Conservation (phyloP, 2,329 filamentous ascomycete genomes). For the Cladorrhinum sp. region DNA sequence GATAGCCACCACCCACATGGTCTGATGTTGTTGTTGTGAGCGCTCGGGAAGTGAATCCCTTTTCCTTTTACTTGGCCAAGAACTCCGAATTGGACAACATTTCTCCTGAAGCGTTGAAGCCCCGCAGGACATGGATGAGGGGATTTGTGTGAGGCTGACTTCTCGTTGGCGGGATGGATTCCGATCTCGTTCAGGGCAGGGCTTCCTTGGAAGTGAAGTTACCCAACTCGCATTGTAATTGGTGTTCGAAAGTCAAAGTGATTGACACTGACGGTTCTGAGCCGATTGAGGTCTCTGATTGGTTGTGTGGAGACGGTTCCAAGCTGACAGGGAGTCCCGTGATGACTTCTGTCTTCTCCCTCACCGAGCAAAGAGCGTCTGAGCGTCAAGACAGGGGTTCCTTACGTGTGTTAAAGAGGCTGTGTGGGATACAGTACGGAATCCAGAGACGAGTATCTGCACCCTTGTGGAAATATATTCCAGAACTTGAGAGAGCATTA, state of each 20-base stretch:
- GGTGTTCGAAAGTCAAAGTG: neutral
- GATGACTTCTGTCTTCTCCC: slow-evolving; percentile 2
- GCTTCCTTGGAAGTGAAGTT: too few relatives aligned
- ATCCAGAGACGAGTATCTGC: neutral
- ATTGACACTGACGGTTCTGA: neutral
- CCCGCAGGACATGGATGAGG: neutral
- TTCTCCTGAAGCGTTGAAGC: neutral
- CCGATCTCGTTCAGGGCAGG: neutral
- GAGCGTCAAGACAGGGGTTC: neutral
- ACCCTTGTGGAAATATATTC: neutral
- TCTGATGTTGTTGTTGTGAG: neutral
- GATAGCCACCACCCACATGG: neutral
- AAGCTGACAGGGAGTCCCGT: neutral
- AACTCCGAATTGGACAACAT: neutral
- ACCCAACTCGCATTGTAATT: too few relatives aligned
- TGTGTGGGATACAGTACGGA: neutral
- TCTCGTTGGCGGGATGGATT: neutral
- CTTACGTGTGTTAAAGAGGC: neutral
- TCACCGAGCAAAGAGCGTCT: neutral
- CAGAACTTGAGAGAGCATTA: neutral
- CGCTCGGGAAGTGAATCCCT: too few relatives aligned
- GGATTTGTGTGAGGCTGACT: neutral
- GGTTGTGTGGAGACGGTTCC: neutral
- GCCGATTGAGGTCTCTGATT: neutral
- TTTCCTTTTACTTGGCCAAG: neutral